Conservation (phyloP, 2,329 filamentous ascomycete species). For the Tolypocladium album region DNA sequence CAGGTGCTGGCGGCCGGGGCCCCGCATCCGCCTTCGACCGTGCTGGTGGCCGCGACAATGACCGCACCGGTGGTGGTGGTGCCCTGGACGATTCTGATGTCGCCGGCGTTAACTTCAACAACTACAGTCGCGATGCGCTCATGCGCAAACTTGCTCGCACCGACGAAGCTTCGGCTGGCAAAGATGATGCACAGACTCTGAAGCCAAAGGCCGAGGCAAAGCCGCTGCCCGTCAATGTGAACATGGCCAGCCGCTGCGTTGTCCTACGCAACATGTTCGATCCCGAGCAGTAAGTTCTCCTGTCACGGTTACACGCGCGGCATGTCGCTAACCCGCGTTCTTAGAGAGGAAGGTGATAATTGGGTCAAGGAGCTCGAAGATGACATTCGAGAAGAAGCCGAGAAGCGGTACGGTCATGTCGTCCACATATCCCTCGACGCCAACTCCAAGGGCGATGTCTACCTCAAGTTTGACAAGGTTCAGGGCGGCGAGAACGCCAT, state of each 20-base stretch:
- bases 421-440: constrained; percentile 94
- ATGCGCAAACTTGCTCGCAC: constrained; percentile 98
- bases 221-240: constrained; percentile 73
- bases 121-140: constrained; percentile 94
- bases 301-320: not conserved
- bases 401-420: constrained; percentile 91
- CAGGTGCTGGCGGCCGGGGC: constrained; percentile 78
- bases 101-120: constrained; percentile 97
- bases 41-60: constrained; percentile 76
- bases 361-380: constrained; percentile 94
- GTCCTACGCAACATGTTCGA: constrained; percentile 95
- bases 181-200: constrained; percentile 59
- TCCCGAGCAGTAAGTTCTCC: constrained; percentile 64
- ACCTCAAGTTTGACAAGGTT: constrained; percentile 95
- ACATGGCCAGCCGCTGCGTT: constrained; percentile 87
- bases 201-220: constrained; percentile 74
- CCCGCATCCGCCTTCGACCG: constrained; percentile 82
- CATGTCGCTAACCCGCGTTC: constrained; percentile 19
- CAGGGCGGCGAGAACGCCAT: constrained; percentile 95
- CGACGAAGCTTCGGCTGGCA: constrained; percentile 62
- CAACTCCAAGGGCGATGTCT: constrained; percentile 91
- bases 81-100: constrained; percentile 97
- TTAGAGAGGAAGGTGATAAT: constrained; percentile 70
- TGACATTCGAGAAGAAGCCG: constrained; percentile 86
- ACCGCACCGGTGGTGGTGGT: constrained; percentile 84